These are phyloP conservation scores for Aphanomyces cochlioides DNA, from an alignment of 352 stramenopile species.

Conservation along the genomic window DNA sequence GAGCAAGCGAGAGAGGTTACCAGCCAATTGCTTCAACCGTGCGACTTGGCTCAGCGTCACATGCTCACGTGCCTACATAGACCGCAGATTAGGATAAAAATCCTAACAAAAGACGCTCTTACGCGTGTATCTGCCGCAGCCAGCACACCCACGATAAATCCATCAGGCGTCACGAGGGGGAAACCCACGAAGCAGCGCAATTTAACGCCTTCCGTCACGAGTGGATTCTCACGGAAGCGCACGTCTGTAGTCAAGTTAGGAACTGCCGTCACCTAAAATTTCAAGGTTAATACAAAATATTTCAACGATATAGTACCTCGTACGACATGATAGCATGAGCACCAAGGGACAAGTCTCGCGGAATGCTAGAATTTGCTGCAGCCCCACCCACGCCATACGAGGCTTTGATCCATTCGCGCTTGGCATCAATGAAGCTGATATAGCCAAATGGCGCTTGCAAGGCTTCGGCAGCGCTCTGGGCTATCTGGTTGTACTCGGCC, in stretches of 20 bases:
- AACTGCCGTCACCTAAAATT: slow-evolving; percentile 24
- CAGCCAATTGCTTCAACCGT: slow-evolving; percentile 21
- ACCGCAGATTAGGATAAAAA: background rate
- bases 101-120: background rate
- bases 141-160: slow-evolving; percentile 64
- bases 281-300: background rate
- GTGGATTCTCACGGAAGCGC: slow-evolving; percentile 70
- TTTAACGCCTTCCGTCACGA: slow-evolving; percentile 40
- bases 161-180: slow-evolving; percentile 68
- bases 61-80: slow-evolving; percentile 7
- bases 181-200: slow-evolving; percentile 66
- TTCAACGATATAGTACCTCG: slow-evolving; percentile 33
- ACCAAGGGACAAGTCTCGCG: slow-evolving; percentile 67
- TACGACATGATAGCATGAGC: slow-evolving; percentile 72
- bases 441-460: slow-evolving; percentile 64
- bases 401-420: slow-evolving; percentile 25
- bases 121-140: slow-evolving; percentile 54
- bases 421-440: slow-evolving; percentile 70
- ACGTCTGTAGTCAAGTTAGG: slow-evolving; percentile 43
- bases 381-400: slow-evolving; percentile 52
- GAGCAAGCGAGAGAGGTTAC: slow-evolving; percentile 10
- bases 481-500: slow-evolving; percentile 43
- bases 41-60: slow-evolving; percentile 28
- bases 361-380: slow-evolving; percentile 54
- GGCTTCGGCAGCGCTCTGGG: slow-evolving; percentile 54